Percentiles rank a stretch among this genome's conserved stretches.
These are phyloP conservation scores for Anthostomella pinea DNA, from an alignment of 2,329 filamentous ascomycete species.

Conservation along the genomic window DNA sequence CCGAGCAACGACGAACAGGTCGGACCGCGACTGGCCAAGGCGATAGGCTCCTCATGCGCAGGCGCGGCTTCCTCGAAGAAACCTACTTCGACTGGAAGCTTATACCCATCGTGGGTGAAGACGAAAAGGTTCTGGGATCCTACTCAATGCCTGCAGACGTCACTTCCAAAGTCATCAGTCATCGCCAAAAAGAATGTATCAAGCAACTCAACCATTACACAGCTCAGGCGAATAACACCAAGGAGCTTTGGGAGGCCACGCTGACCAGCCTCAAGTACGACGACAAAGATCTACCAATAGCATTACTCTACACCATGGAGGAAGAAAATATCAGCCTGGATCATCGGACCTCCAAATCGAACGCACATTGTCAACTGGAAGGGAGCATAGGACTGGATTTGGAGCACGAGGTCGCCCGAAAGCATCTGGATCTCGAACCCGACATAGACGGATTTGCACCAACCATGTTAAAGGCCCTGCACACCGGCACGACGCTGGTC, in stretches of 20 bases:
- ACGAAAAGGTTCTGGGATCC: constrained; percentile 32
- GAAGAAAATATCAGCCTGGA: constrained; percentile 19
- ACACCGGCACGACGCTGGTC: constrained; percentile 13
- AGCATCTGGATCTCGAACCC: constrained; percentile 17
- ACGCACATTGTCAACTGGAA: constrained; percentile 19
- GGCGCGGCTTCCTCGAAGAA: constrained; percentile 36
- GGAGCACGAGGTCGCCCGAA: constrained; percentile 12
- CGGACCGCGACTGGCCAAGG: constrained; percentile 22
- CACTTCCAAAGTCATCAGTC: constrained; percentile 36
- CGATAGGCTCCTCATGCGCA: constrained; percentile 30
- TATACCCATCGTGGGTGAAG: constrained; percentile 37
- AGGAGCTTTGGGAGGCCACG: constrained; percentile 33
- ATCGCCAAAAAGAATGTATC: constrained; percentile 36
- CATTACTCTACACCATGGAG: constrained; percentile 31
- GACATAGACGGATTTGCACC: constrained; percentile 23
- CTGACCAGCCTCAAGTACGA: constrained; percentile 23
- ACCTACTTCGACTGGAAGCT: constrained; percentile 44
- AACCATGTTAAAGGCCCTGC: constrained; percentile 19
- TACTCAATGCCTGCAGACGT: constrained; percentile 21
- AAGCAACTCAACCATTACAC: constrained; percentile 35
- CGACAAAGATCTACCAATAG: constrained; percentile 31
- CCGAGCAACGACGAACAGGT: constrained; percentile 25
- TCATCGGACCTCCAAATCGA: constrained; percentile 10
- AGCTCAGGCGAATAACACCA: constrained; percentile 25
- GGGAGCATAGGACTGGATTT: constrained; percentile 17